Percentiles rank a stretch among this genome's conserved stretches.
Evolutionary conservation across 176 grass and related monocot genomes (phyloP).

Genomic region (Bromus sterilis): DNA sequence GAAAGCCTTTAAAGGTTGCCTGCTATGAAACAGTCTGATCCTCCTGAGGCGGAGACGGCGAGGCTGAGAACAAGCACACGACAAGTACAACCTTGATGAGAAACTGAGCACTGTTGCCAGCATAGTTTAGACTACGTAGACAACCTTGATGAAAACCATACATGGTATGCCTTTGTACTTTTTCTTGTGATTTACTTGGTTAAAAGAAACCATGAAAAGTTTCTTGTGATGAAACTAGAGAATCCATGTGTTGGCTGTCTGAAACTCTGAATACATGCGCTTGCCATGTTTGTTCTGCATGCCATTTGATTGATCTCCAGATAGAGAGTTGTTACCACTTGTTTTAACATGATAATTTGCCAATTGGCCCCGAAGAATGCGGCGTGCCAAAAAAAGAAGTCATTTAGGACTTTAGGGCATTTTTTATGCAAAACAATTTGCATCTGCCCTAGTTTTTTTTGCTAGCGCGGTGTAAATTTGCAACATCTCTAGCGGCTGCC

Average conservation of each 20-base stretch:
- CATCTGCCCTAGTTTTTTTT: too few relatives aligned
- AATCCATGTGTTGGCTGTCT: neutral
- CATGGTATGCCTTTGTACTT: neutral
- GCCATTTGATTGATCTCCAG: neutral
- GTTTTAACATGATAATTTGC: neutral
- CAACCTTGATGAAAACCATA: neutral
- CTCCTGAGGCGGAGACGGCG: too few relatives aligned
- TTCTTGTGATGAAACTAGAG: neutral
- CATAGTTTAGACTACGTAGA: neutral
- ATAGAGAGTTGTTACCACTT: neutral
- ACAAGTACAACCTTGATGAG: too few relatives aligned
- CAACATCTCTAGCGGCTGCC: too few relatives aligned
- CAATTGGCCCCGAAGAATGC: too few relatives aligned
- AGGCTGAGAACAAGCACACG: too few relatives aligned
- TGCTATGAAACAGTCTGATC: conserved; percentile 12
- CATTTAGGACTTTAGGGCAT: too few relatives aligned
- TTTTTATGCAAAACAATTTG: too few relatives aligned
- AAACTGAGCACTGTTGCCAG: neutral
- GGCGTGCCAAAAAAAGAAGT: too few relatives aligned
- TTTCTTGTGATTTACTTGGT: too few relatives aligned
- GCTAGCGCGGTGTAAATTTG: too few relatives aligned
- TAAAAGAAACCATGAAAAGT: neutral
- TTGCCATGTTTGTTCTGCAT: neutral
- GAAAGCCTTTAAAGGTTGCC: conserved; percentile 65
- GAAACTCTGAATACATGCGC: neutral